Evolutionary conservation across 345 rosid genomes (phyloP).

Genomic region (Sonneratia alba): DNA sequence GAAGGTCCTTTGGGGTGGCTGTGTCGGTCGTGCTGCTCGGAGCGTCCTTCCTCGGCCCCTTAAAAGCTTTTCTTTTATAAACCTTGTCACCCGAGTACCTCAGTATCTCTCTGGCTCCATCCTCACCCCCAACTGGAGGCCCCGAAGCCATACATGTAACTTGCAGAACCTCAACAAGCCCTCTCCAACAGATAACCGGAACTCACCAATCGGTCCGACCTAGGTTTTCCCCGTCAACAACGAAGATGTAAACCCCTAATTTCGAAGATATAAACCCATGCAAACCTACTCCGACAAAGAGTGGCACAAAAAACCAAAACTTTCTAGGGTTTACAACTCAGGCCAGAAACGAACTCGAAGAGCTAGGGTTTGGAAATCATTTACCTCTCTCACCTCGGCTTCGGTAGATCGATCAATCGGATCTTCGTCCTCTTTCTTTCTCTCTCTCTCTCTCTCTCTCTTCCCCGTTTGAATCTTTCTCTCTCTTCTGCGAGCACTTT

Average conservation of each 20-base stretch:
- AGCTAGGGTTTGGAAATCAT: conserved; percentile 7
- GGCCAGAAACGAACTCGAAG: not conserved
- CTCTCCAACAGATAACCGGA: conserved; percentile 14
- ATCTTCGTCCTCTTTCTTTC: conserved; percentile 7
- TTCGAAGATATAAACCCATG: conserved; percentile 9
- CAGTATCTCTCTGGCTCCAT: conserved; percentile 57
- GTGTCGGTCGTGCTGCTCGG: not conserved
- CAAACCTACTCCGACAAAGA: conserved; percentile 5
- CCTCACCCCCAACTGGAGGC: conserved; percentile 56
- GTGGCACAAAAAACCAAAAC: not conserved
- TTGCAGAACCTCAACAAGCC: conserved; percentile 29
- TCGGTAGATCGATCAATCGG: conserved; percentile 17
- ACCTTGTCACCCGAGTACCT: conserved; percentile 53
- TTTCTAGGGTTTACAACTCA: not conserved
- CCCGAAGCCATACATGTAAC: conserved; percentile 85
- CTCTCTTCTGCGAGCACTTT: conserved; percentile 17
- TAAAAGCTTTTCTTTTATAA: conserved; percentile 68
- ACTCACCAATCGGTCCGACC: conserved; percentile 1
- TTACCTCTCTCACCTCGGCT: conserved; percentile 2
- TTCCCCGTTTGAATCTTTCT: conserved; percentile 9
- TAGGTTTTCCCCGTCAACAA: conserved; percentile 2
- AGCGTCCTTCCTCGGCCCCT: conserved; percentile 30
- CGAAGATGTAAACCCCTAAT: conserved; percentile 28
- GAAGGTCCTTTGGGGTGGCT: conserved; percentile 6
- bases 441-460: conserved; percentile 4